Evolutionary conservation across 2,329 filamentous ascomycete species (phyloP).

Genomic region (Trichophyton simii): DNA sequence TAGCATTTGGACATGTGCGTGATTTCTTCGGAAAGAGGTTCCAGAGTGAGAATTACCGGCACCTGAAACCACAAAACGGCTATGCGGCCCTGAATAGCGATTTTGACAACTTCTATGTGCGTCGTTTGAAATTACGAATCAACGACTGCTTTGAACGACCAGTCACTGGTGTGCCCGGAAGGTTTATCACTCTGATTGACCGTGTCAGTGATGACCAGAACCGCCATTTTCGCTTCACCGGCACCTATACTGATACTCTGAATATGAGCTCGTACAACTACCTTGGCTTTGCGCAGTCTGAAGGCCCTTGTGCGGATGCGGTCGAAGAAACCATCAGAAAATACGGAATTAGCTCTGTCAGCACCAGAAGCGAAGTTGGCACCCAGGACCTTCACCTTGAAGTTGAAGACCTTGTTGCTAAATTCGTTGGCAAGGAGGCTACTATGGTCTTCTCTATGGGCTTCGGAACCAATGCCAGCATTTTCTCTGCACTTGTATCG

Average conservation of each 20-base stretch:
- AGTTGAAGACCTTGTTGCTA: constrained; percentile 77
- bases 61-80: constrained; percentile 70
- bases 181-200: constrained; percentile 86
- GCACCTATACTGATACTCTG: constrained; percentile 82
- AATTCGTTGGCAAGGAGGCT: constrained; percentile 85
- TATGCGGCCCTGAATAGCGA: constrained; percentile 94
- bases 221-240: constrained; percentile 73
- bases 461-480: constrained; percentile 86
- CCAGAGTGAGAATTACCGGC: constrained; percentile 71
- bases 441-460: constrained; percentile 99
- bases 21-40: constrained; percentile 98
- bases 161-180: constrained; percentile 82
- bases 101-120: constrained; percentile 97
- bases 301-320: constrained; percentile 88
- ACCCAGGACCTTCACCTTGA: constrained; percentile 79
- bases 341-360: constrained; percentile 72
- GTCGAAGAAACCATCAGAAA: constrained; percentile 75
- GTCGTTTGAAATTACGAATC: constrained; percentile 81
- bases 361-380: constrained; percentile 69
- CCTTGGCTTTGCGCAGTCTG: constrained; percentile 92
- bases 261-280: constrained; percentile 99
- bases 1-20: constrained; percentile 85
- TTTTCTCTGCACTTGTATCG: constrained; percentile 81
- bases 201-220: constrained; percentile 87
- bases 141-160: constrained; percentile 94